phyloP scores from a whole-genome alignment of 805 yeast genomes.

The Kodamaea nitidulidarum region DNA sequence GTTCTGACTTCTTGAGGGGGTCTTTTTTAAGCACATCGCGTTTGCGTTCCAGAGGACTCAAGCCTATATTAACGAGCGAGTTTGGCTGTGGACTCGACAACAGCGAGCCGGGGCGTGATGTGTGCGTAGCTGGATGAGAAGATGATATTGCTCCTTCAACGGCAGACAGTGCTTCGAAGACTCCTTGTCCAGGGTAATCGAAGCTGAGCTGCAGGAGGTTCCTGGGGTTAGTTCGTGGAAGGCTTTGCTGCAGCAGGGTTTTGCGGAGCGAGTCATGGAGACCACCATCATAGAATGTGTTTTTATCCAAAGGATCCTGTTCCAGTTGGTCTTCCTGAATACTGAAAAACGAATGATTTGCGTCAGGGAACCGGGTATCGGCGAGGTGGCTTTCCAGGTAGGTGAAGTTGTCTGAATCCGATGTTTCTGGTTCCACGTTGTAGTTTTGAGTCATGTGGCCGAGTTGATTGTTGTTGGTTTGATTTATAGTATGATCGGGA shows the following conservation, averaged over 20 bases:
- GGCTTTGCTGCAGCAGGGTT: neutral
- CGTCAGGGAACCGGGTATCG: neutral
- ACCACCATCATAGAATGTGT: too few species aligned
- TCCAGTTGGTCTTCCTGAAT: constrained; percentile 1
- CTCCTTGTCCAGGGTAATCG: too few species aligned
- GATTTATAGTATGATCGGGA: too few species aligned
- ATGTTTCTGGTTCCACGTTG: neutral
- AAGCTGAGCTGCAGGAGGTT: neutral
- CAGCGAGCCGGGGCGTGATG: neutral
- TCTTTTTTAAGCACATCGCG: constrained; percentile 5
- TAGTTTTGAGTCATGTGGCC: too few species aligned
- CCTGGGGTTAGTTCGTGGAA: neutral
- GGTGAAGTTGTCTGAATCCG: neutral
- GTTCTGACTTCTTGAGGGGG: neutral
- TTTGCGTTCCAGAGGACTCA: neutral
- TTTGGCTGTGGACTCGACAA: neutral
- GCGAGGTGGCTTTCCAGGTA: neutral
- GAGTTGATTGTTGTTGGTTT: too few species aligned
- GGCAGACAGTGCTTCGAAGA: too few species aligned
- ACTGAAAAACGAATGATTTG: neutral
- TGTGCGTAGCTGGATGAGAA: neutral
- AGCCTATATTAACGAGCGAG: neutral
- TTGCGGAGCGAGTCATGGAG: too few species aligned
- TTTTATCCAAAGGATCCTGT: neutral
- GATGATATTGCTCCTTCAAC: too few species aligned